phyloP scores from a whole-genome alignment of 352 stramenopile species.

The Phytopythium delawarense region DNA sequence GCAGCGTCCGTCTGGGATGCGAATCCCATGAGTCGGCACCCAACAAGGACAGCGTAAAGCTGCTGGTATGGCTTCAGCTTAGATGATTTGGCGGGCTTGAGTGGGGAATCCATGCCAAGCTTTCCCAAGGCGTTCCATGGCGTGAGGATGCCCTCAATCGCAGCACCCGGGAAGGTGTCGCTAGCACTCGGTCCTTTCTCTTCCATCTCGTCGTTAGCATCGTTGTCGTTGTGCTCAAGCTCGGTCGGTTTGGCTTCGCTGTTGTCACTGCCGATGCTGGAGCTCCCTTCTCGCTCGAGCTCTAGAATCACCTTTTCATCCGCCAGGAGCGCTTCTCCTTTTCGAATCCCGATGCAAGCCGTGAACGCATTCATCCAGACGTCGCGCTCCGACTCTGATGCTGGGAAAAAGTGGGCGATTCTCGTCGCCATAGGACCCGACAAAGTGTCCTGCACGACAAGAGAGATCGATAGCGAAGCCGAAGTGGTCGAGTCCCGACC shows the following conservation, averaged over 20 bases:
- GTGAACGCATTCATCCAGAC: conserved; percentile 38
- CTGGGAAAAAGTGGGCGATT: conserved; percentile 38
- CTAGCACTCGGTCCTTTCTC: neutral
- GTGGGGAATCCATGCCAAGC: conserved; percentile 9
- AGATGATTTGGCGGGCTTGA: conserved; percentile 12
- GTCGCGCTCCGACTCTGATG: conserved; percentile 29
- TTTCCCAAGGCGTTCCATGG: conserved; percentile 24
- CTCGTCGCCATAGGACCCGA: conserved; percentile 12
- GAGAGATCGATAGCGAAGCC: conserved; percentile 1
- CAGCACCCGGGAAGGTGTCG: conserved; percentile 15
- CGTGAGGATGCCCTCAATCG: conserved; percentile 52
- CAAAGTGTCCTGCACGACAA: conserved; percentile 7
- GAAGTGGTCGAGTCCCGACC: conserved; percentile 1
- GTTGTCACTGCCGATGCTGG: neutral
- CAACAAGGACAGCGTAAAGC: conserved; percentile 38
- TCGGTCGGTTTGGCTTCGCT: neutral
- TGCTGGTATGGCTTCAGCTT: conserved; percentile 17
- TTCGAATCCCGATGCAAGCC: conserved; percentile 31
- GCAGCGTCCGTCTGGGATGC: conserved; percentile 14
- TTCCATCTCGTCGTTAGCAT: neutral
- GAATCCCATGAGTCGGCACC: conserved; percentile 27
- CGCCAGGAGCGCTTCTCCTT: conserved; percentile 45
- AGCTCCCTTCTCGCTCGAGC: conserved; percentile 22
- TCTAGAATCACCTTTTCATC: conserved; percentile 51
- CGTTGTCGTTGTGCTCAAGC: neutral